A percentile compares a stretch with the other conserved stretches of the same genome.
phyloP scores from a whole-genome alignment of 176 grass and related monocot species.

The Saccharum officinarum region DNA sequence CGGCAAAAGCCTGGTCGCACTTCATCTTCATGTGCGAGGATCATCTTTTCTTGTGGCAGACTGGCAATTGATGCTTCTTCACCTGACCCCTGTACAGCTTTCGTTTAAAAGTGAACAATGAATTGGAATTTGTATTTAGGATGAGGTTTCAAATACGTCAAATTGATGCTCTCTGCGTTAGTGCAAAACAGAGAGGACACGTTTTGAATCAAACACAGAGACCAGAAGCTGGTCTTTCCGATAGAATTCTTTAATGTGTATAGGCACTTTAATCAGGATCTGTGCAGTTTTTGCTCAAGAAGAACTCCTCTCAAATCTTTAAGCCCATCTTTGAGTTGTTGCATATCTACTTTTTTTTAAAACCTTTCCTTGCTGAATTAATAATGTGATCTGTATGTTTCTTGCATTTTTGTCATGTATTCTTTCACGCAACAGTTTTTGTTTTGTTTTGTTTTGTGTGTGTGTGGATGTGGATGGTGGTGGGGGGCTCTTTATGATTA shows the following conservation, averaged over 20 bases:
- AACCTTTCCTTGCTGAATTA: constrained; percentile 18
- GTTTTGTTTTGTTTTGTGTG: not conserved
- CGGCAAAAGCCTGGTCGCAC: constrained; percentile 38
- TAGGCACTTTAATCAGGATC: constrained; percentile 1
- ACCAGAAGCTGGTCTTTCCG: not conserved
- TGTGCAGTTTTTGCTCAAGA: constrained; percentile 6
- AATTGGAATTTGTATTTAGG: not conserved
- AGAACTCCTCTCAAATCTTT: not conserved
- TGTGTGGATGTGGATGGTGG: not conserved
- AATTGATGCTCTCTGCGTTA: not conserved
- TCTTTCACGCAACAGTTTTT: constrained; percentile 21
- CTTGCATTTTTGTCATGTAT: constrained; percentile 19
- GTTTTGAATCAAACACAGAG: not conserved
- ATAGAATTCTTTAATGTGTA: not conserved
- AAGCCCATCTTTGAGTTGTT: constrained; percentile 20
- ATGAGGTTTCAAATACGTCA: no score
- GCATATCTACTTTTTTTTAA: not conserved
- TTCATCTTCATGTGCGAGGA: constrained; percentile 46
- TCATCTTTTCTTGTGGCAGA: constrained; percentile 33
- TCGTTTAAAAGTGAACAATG: constrained; percentile 27
- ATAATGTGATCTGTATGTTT: constrained; percentile 29
- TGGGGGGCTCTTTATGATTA: constrained; percentile 9
- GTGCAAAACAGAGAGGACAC: not conserved
- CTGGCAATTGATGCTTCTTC: constrained; percentile 16
- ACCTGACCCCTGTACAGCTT: constrained; percentile 3